Percentiles rank a stretch among this genome's conserved stretches.
These are phyloP conservation scores for Ceratobasidium sp. DNA, from an alignment of 1,284 basidiomycete species.

Conservation along the genomic window DNA sequence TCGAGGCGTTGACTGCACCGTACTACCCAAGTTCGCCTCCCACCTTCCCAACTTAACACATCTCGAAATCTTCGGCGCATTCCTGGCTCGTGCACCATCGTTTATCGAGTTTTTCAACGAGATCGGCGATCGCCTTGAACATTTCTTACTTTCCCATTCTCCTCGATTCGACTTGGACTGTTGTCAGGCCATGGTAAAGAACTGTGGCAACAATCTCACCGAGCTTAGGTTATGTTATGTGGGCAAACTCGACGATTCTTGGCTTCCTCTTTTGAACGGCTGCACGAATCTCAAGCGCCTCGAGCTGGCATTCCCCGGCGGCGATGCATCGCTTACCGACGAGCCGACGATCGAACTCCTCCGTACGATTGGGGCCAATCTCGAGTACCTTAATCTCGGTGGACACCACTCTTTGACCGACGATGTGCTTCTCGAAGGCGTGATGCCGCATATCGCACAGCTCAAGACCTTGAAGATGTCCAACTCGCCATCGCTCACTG, in stretches of 20 bases:
- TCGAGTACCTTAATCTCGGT: slow-evolving; percentile 69
- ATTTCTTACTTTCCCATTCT: slow-evolving; percentile 83
- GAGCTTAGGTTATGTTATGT: slow-evolving; percentile 83
- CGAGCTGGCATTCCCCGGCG: slow-evolving; percentile 65
- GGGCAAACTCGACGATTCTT: slow-evolving; percentile 72
- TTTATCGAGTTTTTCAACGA: slow-evolving; percentile 81
- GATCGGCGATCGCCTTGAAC: slow-evolving; percentile 66
- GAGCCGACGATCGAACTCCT: slow-evolving; percentile 67
- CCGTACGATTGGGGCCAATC: slow-evolving; percentile 56
- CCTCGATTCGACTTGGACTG: slow-evolving; percentile 86
- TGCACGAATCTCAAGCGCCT: slow-evolving; percentile 61
- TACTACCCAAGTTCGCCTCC: slow-evolving; percentile 69
- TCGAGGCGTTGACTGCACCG: slow-evolving; percentile 79
- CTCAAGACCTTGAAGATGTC: slow-evolving; percentile 68
- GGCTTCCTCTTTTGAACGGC: slow-evolving; percentile 62
- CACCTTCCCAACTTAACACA: slow-evolving; percentile 71
- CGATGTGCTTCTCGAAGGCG: slow-evolving; percentile 64
- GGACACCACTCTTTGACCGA: slow-evolving; percentile 67
- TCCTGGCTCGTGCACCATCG: slow-evolving; percentile 76
- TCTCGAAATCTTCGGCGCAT: slow-evolving; percentile 88
- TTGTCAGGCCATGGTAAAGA: slow-evolving; percentile 65
- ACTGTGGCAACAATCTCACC: slow-evolving; percentile 66
- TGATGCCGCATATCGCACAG: slow-evolving; percentile 61
- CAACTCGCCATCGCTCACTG: slow-evolving; percentile 68
- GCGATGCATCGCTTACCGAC: slow-evolving; percentile 59